These are phyloP conservation scores for Kwoniella heveanensis DNA, from an alignment of 768 basidiomycete species.

Conservation along the genomic window DNA sequence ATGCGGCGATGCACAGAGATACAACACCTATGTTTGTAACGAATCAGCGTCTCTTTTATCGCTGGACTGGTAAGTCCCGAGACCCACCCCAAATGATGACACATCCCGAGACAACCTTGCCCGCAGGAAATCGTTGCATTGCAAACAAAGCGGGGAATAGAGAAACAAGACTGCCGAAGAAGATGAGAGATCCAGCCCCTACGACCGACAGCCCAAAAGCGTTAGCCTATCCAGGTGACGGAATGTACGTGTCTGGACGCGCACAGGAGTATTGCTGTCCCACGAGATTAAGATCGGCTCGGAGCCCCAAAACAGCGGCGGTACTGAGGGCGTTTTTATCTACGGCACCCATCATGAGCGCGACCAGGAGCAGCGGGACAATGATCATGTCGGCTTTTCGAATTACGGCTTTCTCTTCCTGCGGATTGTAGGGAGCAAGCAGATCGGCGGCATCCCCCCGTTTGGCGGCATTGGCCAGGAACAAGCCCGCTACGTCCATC, in stretches of 20 bases:
- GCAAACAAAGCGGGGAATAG: slow-evolving; percentile 22
- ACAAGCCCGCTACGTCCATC: slow-evolving; percentile 29
- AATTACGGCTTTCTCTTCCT: slow-evolving; percentile 29
- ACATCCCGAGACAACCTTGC: not conserved
- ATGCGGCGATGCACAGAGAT: slow-evolving; percentile 23
- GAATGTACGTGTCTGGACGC: too few species aligned
- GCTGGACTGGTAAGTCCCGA: too few species aligned
- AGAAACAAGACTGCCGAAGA: slow-evolving; percentile 24
- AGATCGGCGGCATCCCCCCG: slow-evolving; percentile 30
- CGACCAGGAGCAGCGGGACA: slow-evolving; percentile 25
- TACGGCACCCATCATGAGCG: slow-evolving; percentile 31
- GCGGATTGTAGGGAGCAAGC: slow-evolving; percentile 18
- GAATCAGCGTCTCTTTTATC: not conserved
- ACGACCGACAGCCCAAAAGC: too few species aligned
- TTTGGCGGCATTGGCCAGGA: slow-evolving; percentile 21
- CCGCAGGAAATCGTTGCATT: slow-evolving; percentile 17
- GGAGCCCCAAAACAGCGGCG: slow-evolving; percentile 38
- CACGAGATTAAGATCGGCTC: slow-evolving; percentile 29
- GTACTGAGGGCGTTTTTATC: slow-evolving; percentile 42
- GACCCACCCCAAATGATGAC: slow-evolving; percentile 2
- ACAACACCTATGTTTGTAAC: slow-evolving; percentile 37
- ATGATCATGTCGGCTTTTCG: slow-evolving; percentile 38
- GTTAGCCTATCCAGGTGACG: too few species aligned
- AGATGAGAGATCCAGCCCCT: slow-evolving; percentile 21
- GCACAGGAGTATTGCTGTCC: slow-evolving; percentile 29